Conservation (phyloP, 2,329 filamentous ascomycete species). For the Zymoseptoria brevis region DNA sequence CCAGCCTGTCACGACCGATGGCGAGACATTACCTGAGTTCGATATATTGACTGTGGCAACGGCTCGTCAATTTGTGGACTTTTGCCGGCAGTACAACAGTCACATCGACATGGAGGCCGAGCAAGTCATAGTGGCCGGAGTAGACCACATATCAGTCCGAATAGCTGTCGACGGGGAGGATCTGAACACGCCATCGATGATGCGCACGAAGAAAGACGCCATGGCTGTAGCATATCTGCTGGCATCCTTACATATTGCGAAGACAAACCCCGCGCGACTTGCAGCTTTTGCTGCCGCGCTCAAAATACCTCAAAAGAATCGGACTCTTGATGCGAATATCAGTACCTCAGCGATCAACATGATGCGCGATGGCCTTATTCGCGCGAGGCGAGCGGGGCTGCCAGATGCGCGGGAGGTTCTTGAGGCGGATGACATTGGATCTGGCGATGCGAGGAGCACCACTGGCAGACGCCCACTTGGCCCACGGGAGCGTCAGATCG, state of each 20-base stretch:
- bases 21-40: background rate
- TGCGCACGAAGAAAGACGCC: conserved; percentile 30
- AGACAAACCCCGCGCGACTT: conserved; percentile 28
- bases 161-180: conserved; percentile 25
- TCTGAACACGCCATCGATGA: conserved; percentile 24
- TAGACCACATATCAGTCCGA: conserved; percentile 13
- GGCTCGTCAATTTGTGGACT: conserved; percentile 32
- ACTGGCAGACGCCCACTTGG: conserved; percentile 3
- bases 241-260: conserved; percentile 31
- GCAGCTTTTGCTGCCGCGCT: conserved; percentile 29
- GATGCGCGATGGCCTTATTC: conserved; percentile 32
- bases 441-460: background rate
- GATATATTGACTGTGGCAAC: conserved; percentile 32
- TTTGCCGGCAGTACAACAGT: conserved; percentile 20
- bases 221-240: conserved; percentile 30
- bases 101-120: conserved; percentile 19
- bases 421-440: conserved; percentile 11
- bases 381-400: conserved; percentile 30
- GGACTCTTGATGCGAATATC: conserved; percentile 23
- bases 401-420: conserved; percentile 24
- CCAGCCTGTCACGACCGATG: background rate
- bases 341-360: conserved; percentile 26
- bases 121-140: background rate
- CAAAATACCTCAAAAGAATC: conserved; percentile 22
- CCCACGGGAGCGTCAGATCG: background rate